These are phyloP conservation scores for Lenwebbia sp. DNA, from an alignment of 345 rosid genomes.

Conservation along the genomic window DNA sequence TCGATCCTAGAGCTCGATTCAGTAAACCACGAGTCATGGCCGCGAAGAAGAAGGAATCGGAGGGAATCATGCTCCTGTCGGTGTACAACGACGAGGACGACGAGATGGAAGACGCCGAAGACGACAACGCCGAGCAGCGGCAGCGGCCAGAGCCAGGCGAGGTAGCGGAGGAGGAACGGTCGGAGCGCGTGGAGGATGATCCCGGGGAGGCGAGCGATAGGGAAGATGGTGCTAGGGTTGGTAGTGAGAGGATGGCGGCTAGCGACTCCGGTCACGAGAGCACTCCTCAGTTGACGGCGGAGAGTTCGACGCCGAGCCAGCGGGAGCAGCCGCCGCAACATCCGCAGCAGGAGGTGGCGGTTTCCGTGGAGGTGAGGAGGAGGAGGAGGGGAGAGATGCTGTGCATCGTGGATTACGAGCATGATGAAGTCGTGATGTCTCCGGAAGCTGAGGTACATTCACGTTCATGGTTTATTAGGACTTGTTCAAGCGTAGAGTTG, in stretches of 20 bases:
- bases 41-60: constrained; percentile 52
- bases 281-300: background rate
- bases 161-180: background rate
- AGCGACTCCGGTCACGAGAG: constrained; percentile 7
- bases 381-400: constrained; percentile 20
- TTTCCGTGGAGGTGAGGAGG: constrained; percentile 8
- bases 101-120: constrained; percentile 66
- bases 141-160: constrained; percentile 1
- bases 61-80: constrained; percentile 78
- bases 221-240: constrained; percentile 24
- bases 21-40: constrained; percentile 18
- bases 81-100: constrained; percentile 84
- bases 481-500: background rate
- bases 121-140: background rate
- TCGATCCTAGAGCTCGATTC: background rate
- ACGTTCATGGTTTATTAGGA: background rate
- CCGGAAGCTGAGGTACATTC: constrained; percentile 49
- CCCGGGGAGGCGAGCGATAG: constrained; percentile 14
- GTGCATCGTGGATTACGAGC: constrained; percentile 58
- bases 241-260: background rate
- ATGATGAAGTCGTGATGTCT: constrained; percentile 59
- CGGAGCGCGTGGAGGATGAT: constrained; percentile 14
- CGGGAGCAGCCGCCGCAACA: constrained; percentile 12
- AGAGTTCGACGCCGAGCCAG: background rate
- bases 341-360: constrained; percentile 11